Base-by-base conservation (phyloP, 257 asterid species). In the Primulina tabacum region DNA sequence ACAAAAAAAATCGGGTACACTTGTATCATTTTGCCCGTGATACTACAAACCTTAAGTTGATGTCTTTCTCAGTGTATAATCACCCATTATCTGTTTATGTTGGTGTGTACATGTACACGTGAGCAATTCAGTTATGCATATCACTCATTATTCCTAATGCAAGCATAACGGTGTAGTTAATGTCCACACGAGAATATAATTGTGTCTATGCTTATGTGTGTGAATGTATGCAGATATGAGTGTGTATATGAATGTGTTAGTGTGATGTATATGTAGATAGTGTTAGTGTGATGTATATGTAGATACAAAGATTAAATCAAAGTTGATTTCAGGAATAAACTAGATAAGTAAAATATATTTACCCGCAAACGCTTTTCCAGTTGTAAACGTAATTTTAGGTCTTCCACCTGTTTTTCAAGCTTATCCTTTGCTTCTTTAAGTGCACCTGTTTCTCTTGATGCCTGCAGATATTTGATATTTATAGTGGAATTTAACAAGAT, bases 371-470 rank as follows among this genome's bases (percentile, higher is more conserved):
- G 92, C 83, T 94, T 91, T 85, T 94, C 97, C 84, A 94, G 86
- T 89, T 90, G 97, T 79, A 90, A 76, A 74, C 97, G 92, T 85
- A 87, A 80, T 56, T 95, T 84, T 64, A 94, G 99, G 78, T 94
- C 99, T 85, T 94, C 97, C 80, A 94, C 96, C 76, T 87, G 89
- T 85, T 94, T 94, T 85, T 94, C 97, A 82, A 94, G 99, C 84
- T 91, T 91, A 82, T 91, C 92, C 79, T 94, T 94, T 33, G 97
- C 96, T 86, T 94, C 96, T 82, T 86, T 90, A 61, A 94, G 96
- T 32, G 96, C 97, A 16, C 97, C 97, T n/a, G 99, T 89, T 86
- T 89, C 99, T 80, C 88, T 88, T 47, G 97, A 82, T 71, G 95
- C 97, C 99, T 94, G 81, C 76, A 83, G 65, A 78, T 72, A 71